Evolutionary conservation across 1,139 yeast genomes (phyloP).

Genomic region (Geotrichum australiense): DNA sequence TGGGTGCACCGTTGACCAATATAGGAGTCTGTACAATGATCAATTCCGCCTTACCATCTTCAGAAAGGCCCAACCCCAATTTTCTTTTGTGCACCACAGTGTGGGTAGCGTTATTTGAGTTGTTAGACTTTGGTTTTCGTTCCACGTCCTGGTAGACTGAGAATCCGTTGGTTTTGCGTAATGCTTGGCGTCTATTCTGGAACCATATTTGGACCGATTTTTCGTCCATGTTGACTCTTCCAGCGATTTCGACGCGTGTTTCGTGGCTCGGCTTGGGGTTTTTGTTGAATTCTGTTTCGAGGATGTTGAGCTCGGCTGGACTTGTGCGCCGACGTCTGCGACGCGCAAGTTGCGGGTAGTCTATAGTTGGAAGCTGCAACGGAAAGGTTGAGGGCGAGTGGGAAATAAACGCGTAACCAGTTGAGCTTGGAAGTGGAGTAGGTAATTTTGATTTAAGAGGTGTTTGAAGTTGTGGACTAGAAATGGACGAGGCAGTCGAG

Average conservation of each 20-base stretch:
- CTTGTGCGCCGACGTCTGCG: slow-evolving; percentile 94
- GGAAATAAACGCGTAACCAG: slow-evolving; percentile 67
- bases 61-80: slow-evolving; percentile 5
- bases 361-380: slow-evolving; percentile 74
- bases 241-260: slow-evolving; percentile 69
- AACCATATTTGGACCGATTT: slow-evolving; percentile 98
- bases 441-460: neutral
- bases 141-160: slow-evolving; percentile 1
- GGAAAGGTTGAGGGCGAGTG: slow-evolving; percentile 79
- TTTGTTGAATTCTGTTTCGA: slow-evolving; percentile 67
- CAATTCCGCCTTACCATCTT: slow-evolving; percentile 7
- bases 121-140: neutral
- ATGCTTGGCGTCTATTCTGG: slow-evolving; percentile 86
- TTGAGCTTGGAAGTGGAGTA: slow-evolving; percentile 2
- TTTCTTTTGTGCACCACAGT: neutral
- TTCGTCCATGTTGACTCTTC: slow-evolving; percentile 82
- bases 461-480: neutral
- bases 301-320: slow-evolving; percentile 71
- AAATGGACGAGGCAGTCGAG: slow-evolving; percentile 5
- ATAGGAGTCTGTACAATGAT: neutral
- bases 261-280: slow-evolving; percentile 79
- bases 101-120: neutral
- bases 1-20: too few relatives aligned
- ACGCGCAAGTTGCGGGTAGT: slow-evolving; percentile 83
- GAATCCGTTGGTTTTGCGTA: slow-evolving; percentile 43